These are phyloP conservation scores for Saccharum spontaneum DNA, from an alignment of 176 grass and related monocot species.

Conservation along the genomic window DNA sequence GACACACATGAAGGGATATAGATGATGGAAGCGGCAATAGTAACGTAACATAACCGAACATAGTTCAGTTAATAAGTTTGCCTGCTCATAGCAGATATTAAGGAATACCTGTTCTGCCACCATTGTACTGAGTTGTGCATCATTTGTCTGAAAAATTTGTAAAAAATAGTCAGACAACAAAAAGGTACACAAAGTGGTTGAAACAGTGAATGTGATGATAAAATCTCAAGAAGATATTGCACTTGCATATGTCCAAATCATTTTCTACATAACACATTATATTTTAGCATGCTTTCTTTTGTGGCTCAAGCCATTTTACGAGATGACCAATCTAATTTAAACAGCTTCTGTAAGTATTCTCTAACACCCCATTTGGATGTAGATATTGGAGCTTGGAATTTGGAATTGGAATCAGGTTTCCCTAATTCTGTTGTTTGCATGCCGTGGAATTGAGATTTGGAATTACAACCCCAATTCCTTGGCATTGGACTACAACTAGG, in stretches of 20 bases:
- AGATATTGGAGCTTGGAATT: not conserved
- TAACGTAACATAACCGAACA: slow-evolving; percentile 1
- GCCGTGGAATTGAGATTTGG: not conserved
- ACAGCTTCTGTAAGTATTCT: not conserved
- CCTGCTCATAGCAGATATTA: slow-evolving; percentile 27
- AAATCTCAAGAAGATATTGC: slow-evolving; percentile 11
- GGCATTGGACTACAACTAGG: not conserved
- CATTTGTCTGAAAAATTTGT: slow-evolving; percentile 79
- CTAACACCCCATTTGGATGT: not conserved
- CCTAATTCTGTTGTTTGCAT: not conserved
- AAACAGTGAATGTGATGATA: slow-evolving; percentile 9
- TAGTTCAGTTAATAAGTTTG: slow-evolving; percentile 11
- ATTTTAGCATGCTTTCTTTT: not conserved
- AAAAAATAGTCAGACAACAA: slow-evolving; percentile 42
- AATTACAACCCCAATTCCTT: not conserved
- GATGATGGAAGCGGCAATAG: slow-evolving; percentile 14
- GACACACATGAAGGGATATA: not conserved
- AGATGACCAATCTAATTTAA: slow-evolving; percentile 16
- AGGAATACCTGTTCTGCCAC: slow-evolving; percentile 89
- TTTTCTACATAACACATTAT: not conserved
- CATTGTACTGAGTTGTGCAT: slow-evolving; percentile 97
- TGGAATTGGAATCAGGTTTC: not conserved
- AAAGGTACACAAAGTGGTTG: slow-evolving; percentile 25
- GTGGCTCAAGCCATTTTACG: not conserved
- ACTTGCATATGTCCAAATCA: not conserved